Evolutionary conservation across 768 basidiomycete genomes (phyloP).

Genomic region (Xanthoconium stramineum): DNA sequence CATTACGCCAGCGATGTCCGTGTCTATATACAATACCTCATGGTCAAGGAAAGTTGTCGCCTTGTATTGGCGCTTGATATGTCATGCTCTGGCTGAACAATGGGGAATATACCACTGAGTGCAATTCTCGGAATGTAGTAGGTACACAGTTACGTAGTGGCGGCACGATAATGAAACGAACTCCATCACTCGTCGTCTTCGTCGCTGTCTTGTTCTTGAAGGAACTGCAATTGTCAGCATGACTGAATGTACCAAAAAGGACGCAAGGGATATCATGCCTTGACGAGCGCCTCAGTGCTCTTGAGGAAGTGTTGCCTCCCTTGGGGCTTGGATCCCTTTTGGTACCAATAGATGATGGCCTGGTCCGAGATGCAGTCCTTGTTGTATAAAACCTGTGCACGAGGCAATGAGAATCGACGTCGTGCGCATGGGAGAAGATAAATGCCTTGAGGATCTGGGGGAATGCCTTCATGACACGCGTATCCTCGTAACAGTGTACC

Average conservation of each 20-base stretch:
- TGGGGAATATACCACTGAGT: conserved; percentile 9
- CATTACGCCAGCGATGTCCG: background rate
- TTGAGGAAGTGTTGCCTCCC: conserved; percentile 95
- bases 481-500: conserved; percentile 95
- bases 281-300: conserved; percentile 82
- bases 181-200: conserved; percentile 45
- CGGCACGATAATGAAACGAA: background rate
- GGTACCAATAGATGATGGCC: conserved; percentile 97
- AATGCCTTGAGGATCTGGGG: conserved; percentile 87
- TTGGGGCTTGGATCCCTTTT: conserved; percentile 95
- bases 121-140: conserved; percentile 14
- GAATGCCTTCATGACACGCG: conserved; percentile 92
- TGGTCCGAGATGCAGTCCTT: conserved; percentile 94
- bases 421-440: background rate
- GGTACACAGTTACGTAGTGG: conserved; percentile 14
- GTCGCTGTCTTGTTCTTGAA: conserved; percentile 80
- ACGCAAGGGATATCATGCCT: conserved; percentile 44
- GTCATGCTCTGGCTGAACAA: background rate
- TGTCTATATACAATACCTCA: background rate
- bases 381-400: conserved; percentile 84
- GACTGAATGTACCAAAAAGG: conserved; percentile 4
- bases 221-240: conserved; percentile 64
- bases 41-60: conserved; percentile 1
- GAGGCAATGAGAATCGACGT: conserved; percentile 6
- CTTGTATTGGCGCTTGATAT: background rate